A percentile compares a stretch with the other conserved stretches of the same genome.
Conservation (phyloP, 257 asterid species). For the Solanum medicagineum region DNA sequence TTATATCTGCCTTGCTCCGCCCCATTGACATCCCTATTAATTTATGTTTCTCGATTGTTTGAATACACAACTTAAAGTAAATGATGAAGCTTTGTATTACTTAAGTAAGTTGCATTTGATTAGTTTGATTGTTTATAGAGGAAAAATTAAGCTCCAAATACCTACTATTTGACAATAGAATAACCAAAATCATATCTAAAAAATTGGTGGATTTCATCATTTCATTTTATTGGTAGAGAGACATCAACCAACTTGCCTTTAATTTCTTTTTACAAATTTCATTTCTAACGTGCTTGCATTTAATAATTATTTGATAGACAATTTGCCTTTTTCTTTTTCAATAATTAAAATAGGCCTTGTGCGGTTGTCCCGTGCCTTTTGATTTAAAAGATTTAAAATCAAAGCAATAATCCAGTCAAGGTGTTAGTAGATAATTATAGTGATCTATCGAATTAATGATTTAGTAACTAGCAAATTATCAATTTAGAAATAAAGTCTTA, state of each 20-base stretch:
- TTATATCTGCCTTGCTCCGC: no score
- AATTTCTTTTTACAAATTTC: neutral
- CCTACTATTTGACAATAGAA: neutral
- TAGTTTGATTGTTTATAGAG: neutral
- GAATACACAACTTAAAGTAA: neutral
- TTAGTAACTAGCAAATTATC: no score
- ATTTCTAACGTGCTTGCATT: neutral
- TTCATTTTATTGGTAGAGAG: neutral
- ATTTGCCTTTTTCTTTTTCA: no score
- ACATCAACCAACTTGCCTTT: neutral
- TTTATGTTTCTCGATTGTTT: neutral
- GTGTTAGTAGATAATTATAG: no score
- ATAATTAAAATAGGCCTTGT: no score
- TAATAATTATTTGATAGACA: neutral
- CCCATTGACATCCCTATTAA: no score
- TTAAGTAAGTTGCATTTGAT: neutral
- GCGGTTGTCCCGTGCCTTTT: no score
- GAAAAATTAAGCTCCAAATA: neutral
- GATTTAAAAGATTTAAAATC: no score
- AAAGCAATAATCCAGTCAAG: no score
- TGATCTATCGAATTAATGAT: neutral
- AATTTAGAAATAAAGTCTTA: no score
- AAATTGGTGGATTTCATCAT: neutral
- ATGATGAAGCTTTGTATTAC: neutral
- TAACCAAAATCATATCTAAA: neutral